Evolutionary conservation across 2,329 filamentous ascomycete genomes (phyloP).

Genomic region (Curvularia eragrostidis): DNA sequence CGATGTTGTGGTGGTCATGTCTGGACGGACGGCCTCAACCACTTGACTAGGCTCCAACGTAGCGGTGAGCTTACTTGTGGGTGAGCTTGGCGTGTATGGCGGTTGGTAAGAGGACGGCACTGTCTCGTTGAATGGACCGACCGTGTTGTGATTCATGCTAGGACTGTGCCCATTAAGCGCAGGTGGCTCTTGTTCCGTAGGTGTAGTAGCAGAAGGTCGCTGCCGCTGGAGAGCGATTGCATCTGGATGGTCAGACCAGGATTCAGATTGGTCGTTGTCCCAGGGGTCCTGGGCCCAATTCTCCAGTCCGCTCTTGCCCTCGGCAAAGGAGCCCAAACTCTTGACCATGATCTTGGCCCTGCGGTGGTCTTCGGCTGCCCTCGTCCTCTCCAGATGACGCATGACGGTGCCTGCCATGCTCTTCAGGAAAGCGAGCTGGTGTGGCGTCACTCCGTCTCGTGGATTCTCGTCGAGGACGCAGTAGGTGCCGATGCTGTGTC

Average conservation of each 20-base stretch:
- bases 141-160: constrained; percentile 31
- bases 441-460: constrained; percentile 57
- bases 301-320: constrained; percentile 44
- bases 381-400: constrained; percentile 66
- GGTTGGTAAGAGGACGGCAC: constrained; percentile 16
- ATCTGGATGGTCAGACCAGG: constrained; percentile 19
- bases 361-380: constrained; percentile 60
- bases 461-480: constrained; percentile 66
- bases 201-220: constrained; percentile 23
- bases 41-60: constrained; percentile 35
- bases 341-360: constrained; percentile 62
- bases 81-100: constrained; percentile 33
- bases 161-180: constrained; percentile 27
- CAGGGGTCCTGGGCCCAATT: constrained; percentile 45
- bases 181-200: constrained; percentile 19
- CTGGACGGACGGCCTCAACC: constrained; percentile 23
- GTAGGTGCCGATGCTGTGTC: constrained; percentile 66
- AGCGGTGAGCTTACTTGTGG: constrained; percentile 26
- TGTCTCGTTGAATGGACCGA: constrained; percentile 22
- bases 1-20: constrained; percentile 32
- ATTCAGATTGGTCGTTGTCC: constrained; percentile 30
- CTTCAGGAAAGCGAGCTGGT: constrained; percentile 62
- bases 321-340: constrained; percentile 47
- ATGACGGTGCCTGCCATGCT: constrained; percentile 64
- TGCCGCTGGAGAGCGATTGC: constrained; percentile 26